Percentiles rank a stretch among this genome's conserved stretches.
Evolutionary conservation across 768 basidiomycete genomes (phyloP).

Genomic region (Collybia mongolica): DNA sequence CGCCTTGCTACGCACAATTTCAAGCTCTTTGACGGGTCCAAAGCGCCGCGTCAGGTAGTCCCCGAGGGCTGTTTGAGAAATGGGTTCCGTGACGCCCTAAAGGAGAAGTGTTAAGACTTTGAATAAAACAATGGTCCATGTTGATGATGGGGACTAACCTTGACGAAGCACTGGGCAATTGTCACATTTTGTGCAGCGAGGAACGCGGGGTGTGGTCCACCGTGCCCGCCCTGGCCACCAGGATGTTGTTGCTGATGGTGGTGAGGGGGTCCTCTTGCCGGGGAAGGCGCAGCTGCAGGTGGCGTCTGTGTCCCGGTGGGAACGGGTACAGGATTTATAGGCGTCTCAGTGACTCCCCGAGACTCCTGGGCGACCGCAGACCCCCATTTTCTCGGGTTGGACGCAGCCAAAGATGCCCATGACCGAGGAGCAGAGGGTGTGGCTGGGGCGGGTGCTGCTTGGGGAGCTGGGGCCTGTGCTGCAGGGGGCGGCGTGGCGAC

Average conservation of each 20-base stretch:
- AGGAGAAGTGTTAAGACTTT: constrained; percentile 4
- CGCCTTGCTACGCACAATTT: constrained; percentile 84
- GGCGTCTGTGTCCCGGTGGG: constrained; percentile 25
- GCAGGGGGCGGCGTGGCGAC: constrained; percentile 23
- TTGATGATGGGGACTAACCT: constrained; percentile 48
- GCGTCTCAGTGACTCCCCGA: constrained; percentile 71
- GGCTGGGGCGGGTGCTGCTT: constrained; percentile 28
- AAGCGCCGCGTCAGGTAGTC: constrained; percentile 59
- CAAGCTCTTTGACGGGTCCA: constrained; percentile 82
- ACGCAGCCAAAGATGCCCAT: constrained; percentile 91
- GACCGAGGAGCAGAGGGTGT: constrained; percentile 61
- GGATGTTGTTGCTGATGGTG: constrained; percentile 34
- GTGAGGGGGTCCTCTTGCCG: constrained; percentile 15
- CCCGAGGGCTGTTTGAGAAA: constrained; percentile 51
- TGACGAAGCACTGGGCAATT: constrained; percentile 88
- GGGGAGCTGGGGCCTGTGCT: constrained; percentile 24
- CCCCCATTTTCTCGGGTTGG: constrained; percentile 84
- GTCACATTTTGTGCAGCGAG: constrained; percentile 61
- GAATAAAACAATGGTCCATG: neutral
- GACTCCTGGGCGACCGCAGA: constrained; percentile 74
- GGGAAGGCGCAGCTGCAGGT: constrained; percentile 1
- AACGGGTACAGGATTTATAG: constrained; percentile 31
- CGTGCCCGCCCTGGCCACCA: constrained; percentile 24
- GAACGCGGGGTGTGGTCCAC: constrained; percentile 39
- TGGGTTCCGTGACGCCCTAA: constrained; percentile 71